These are phyloP conservation scores for Trypanosoma cruzi DNA, from an alignment of 208 protist species.

Conservation along the genomic window DNA sequence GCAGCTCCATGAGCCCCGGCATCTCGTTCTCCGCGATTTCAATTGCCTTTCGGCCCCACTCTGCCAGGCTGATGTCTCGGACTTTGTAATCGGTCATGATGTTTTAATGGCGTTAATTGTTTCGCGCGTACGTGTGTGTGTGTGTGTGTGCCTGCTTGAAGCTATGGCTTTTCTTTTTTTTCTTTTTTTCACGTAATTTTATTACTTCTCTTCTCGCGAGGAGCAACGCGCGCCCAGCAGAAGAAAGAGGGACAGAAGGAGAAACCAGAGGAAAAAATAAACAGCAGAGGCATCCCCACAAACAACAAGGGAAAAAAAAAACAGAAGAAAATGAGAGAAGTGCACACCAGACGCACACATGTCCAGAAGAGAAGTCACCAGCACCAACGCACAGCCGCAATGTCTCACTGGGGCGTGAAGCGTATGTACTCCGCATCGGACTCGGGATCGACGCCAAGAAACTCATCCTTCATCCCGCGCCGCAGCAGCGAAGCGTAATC, in stretches of 20 bases:
- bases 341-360: too few species aligned
- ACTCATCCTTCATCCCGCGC: constrained; percentile 3
- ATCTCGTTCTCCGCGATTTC: constrained; percentile 99
- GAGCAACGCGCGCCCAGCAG: too few species aligned
- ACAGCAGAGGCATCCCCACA: too few species aligned
- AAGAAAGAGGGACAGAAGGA: too few species aligned
- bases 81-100: constrained; percentile 96
- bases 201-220: too few species aligned
- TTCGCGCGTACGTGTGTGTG: background rate
- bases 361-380: too few species aligned
- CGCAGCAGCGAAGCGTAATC: constrained; percentile 15
- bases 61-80: constrained; percentile 96
- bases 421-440: constrained; percentile 18
- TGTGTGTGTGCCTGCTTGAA: background rate
- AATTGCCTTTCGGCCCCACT: constrained; percentile 98
- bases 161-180: background rate
- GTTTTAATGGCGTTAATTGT: background rate
- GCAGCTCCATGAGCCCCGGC: constrained; percentile 99
- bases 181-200: too few species aligned
- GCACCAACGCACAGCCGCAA: too few species aligned
- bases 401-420: constrained; percentile 15
- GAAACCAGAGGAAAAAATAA: too few species aligned
- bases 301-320: too few species aligned
- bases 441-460: constrained; percentile 14
- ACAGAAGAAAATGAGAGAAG: constrained; percentile 33